Evolutionary conservation across 2,329 filamentous ascomycete species (phyloP).

Genomic region (Talaromyces sp.): DNA sequence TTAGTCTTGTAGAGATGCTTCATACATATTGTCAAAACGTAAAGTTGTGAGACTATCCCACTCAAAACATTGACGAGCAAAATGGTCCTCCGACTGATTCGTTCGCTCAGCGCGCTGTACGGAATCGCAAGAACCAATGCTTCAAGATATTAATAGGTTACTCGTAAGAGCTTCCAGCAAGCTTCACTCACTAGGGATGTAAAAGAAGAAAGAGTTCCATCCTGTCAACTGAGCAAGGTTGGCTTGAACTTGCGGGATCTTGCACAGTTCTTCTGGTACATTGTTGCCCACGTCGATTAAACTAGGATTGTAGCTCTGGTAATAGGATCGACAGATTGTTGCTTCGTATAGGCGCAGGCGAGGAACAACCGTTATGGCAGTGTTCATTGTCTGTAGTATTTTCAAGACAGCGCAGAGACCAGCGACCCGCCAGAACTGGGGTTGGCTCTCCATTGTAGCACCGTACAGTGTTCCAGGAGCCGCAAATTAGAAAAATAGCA

Average conservation of each 20-base stretch:
- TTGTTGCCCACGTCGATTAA: not conserved
- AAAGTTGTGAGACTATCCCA: not conserved
- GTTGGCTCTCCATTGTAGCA: not conserved
- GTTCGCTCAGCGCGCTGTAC: not conserved
- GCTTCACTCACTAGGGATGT: not conserved
- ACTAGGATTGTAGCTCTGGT: not conserved
- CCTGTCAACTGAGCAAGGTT: constrained; percentile 1
- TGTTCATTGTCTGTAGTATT: not conserved
- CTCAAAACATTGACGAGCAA: constrained; percentile 1
- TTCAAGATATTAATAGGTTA: not conserved
- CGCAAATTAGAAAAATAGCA: not conserved
- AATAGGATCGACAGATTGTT: not conserved
- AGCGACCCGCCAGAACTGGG: not conserved
- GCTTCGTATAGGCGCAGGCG: not conserved
- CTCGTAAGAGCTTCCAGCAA: not conserved
- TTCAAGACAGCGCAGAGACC: not conserved
- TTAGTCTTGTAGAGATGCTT: not conserved
- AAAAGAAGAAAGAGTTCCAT: constrained; percentile 1
- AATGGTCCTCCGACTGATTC: not conserved
- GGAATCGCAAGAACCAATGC: not conserved
- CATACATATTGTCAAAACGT: not conserved
- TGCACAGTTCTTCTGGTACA: constrained; percentile 3
- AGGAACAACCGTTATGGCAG: not conserved
- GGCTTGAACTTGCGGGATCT: not conserved
- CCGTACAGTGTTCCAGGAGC: not conserved